A percentile compares a stretch with the other conserved stretches of the same genome.
Evolutionary conservation across 1,139 yeast species (phyloP).

Genomic region (Blastobotrys arbuscula): DNA sequence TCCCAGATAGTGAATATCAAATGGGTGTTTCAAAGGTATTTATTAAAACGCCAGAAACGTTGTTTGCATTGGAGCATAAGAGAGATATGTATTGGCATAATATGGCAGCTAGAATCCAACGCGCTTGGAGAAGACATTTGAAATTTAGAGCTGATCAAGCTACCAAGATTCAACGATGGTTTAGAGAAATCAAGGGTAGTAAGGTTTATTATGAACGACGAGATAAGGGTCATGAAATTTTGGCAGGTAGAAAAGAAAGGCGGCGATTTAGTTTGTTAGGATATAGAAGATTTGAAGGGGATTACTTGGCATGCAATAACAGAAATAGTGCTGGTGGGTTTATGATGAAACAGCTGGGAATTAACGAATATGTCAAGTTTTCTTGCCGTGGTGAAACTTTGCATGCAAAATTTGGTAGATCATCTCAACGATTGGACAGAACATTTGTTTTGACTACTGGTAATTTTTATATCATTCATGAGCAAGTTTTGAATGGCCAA

Average conservation of each 20-base stretch:
- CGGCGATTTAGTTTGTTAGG: slow-evolving; percentile 84
- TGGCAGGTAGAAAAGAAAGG: slow-evolving; percentile 80
- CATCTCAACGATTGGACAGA: slow-evolving; percentile 73
- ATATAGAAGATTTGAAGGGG: slow-evolving; percentile 89
- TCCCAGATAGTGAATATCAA: slow-evolving; percentile 80
- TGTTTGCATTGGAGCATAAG: slow-evolving; percentile 93
- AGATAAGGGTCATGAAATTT: slow-evolving; percentile 68
- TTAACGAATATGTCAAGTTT: slow-evolving; percentile 66
- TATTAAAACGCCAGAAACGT: slow-evolving; percentile 94
- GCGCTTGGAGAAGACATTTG: slow-evolving; percentile 89
- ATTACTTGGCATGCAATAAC: slow-evolving; percentile 81
- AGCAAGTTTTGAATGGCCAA: slow-evolving; percentile 65
- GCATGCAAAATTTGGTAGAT: slow-evolving; percentile 84
- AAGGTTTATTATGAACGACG: slow-evolving; percentile 72
- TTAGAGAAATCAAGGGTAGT: slow-evolving; percentile 77
- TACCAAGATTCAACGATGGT: slow-evolving; percentile 71
- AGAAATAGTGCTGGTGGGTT: slow-evolving; percentile 67
- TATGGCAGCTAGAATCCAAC: slow-evolving; percentile 95
- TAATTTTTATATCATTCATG: slow-evolving; percentile 64
- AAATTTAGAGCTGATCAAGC: slow-evolving; percentile 87
- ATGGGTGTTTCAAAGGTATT: slow-evolving; percentile 93
- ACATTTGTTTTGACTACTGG: slow-evolving; percentile 62
- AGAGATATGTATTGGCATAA: slow-evolving; percentile 97
- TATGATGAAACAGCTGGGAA: slow-evolving; percentile 53
- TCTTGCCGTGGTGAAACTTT: slow-evolving; percentile 78